These are phyloP conservation scores for Ophiostoma sp. DNA, from an alignment of 2,329 filamentous ascomycete species.

Conservation along the genomic window DNA sequence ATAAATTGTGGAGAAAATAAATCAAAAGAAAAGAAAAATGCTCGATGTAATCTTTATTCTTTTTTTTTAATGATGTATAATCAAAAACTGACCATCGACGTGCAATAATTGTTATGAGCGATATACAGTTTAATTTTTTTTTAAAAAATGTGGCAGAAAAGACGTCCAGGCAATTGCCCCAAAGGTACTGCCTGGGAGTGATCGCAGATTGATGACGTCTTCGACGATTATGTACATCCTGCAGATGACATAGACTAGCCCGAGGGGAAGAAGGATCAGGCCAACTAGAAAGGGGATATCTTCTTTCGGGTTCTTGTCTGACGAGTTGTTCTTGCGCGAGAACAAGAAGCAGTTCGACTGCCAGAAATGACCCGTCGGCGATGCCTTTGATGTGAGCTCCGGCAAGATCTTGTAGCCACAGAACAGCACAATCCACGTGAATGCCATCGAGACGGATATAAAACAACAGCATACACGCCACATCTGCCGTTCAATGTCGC, in stretches of 20 bases:
- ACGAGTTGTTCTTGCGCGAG: neutral
- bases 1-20: neutral
- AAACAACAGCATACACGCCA: neutral
- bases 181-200: neutral
- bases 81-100: no score
- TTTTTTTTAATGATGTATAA: no score
- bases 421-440: neutral
- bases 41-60: neutral
- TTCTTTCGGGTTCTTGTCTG: neutral
- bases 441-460: neutral
- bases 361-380: neutral
- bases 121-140: neutral
- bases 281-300: neutral
- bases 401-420: neutral
- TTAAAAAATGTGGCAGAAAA: slow-evolving; percentile 8
- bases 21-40: neutral
- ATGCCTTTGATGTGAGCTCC: neutral
- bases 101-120: no score
- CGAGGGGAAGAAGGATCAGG: neutral
- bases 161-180: neutral
- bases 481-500: neutral
- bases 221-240: neutral
- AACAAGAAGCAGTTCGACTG: neutral
- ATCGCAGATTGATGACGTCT: neutral
- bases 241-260: neutral